Percentiles rank a stretch among this genome's conserved stretches.
Evolutionary conservation across 305 asterid species (phyloP).

Genomic region (Ajuga reptans): DNA sequence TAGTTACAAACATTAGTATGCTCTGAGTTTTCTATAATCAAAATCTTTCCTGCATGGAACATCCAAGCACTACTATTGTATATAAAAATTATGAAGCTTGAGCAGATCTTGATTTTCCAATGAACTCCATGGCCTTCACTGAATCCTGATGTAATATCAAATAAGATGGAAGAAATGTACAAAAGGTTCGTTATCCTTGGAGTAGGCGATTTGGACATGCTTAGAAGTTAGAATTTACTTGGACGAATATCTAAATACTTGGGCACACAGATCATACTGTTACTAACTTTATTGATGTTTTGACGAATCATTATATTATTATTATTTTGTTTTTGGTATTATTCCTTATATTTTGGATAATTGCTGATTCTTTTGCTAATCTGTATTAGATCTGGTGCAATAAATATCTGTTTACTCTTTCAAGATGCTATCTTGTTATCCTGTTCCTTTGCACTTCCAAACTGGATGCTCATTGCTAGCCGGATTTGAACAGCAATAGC

Average conservation of each 20-base stretch:
- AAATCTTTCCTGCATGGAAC: too few relatives aligned
- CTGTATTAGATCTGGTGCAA: neutral
- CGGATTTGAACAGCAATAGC: conserved; percentile 20
- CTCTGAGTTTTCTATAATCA: neutral
- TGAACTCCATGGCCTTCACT: neutral
- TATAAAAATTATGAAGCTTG: too few relatives aligned
- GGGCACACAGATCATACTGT: neutral
- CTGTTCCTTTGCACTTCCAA: conserved; percentile 13
- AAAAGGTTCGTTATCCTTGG: neutral
- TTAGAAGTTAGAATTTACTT: neutral
- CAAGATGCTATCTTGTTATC: neutral
- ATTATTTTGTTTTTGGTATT: neutral
- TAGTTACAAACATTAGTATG: neutral
- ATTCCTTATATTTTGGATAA: neutral
- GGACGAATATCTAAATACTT: neutral
- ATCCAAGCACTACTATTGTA: neutral
- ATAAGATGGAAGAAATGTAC: neutral
- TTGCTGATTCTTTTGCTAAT: conserved; percentile 9
- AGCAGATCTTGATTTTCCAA: neutral
- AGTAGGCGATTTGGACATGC: too few relatives aligned
- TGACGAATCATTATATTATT: too few relatives aligned
- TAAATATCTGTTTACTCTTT: conserved; percentile 11
- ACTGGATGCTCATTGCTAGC: conserved; percentile 17
- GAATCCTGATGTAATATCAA: neutral
- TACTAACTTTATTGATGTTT: neutral